A percentile compares a stretch with the other conserved stretches of the same genome.
phyloP scores from a whole-genome alignment of 768 basidiomycete genomes.

The Chalciporus sphaerocephalus region DNA sequence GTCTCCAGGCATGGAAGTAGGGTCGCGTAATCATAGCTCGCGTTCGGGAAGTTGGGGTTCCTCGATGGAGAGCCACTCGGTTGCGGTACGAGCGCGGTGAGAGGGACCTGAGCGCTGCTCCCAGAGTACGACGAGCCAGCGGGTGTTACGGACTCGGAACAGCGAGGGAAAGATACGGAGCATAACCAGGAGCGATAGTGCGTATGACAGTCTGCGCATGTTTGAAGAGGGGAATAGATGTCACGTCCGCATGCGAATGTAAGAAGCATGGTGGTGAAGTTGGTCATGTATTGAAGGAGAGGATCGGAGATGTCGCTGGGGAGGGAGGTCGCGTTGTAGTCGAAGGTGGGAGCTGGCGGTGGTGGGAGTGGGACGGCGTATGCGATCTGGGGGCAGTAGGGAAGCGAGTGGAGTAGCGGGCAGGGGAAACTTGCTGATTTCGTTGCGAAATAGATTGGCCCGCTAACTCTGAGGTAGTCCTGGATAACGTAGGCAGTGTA shows the following conservation, averaged over 20 bases:
- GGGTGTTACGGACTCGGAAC: slow-evolving; percentile 48
- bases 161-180: slow-evolving; percentile 67
- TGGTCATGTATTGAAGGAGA: slow-evolving; percentile 56
- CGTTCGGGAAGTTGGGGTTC: slow-evolving; percentile 45
- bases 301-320: slow-evolving; percentile 45
- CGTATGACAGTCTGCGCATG: slow-evolving; percentile 69
- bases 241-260: slow-evolving; percentile 80
- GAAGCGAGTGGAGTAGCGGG: slow-evolving; percentile 63
- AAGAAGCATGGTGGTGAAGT: slow-evolving; percentile 69
- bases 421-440: slow-evolving; percentile 75
- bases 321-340: slow-evolving; percentile 50
- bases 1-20: slow-evolving; percentile 78
- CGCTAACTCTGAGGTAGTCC: slow-evolving; percentile 52
- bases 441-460: slow-evolving; percentile 68
- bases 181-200: slow-evolving; percentile 81
- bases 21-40: slow-evolving; percentile 47
- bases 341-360: slow-evolving; percentile 38
- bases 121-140: slow-evolving; percentile 25
- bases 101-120: slow-evolving; percentile 30
- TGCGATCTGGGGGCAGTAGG: slow-evolving; percentile 67
- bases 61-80: slow-evolving; percentile 39
- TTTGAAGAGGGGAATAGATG: slow-evolving; percentile 70
- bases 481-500: slow-evolving; percentile 72
- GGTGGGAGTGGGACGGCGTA: slow-evolving; percentile 67
- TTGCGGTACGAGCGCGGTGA: slow-evolving; percentile 49